Conservation (phyloP, 176 grass and related monocot species). For the Pharus latifolius region DNA sequence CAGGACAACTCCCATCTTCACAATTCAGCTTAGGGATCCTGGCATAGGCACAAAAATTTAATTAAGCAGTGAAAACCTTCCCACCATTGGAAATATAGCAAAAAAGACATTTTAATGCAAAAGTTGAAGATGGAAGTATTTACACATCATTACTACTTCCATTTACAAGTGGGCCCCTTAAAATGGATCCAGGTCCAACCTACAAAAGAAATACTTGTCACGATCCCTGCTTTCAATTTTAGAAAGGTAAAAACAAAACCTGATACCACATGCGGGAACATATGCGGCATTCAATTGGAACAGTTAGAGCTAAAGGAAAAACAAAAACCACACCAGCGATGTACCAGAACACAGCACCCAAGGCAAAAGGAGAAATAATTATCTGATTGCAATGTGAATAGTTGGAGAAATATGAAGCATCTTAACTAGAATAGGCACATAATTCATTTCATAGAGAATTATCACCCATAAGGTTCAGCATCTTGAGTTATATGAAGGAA, state of each 20-base stretch:
- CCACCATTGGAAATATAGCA: neutral
- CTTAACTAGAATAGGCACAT: neutral
- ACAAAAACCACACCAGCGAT: neutral
- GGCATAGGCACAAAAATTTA: conserved; percentile 25
- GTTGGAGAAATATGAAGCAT: neutral
- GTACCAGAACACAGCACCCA: neutral
- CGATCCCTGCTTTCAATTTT: neutral
- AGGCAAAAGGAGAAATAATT: neutral
- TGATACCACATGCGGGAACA: neutral
- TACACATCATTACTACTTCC: conserved; percentile 68
- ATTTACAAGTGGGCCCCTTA: conserved; percentile 80
- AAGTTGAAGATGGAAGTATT: conserved; percentile 36
- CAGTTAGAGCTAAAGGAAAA: neutral
- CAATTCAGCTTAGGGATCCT: conserved; percentile 95
- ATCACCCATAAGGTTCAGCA: neutral
- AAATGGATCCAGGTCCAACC: conserved; percentile 90
- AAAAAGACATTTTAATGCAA: conserved; percentile 2
- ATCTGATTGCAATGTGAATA: neutral
- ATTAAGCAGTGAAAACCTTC: neutral
- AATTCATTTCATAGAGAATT: neutral
- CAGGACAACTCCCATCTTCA: conserved; percentile 66
- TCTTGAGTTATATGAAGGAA: neutral
- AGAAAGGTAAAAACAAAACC: neutral
- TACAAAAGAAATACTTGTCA: conserved; percentile 39
- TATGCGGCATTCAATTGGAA: neutral